phyloP scores from a whole-genome alignment of 2,329 filamentous ascomycete genomes.

The Cercospora zeae-maydis region DNA sequence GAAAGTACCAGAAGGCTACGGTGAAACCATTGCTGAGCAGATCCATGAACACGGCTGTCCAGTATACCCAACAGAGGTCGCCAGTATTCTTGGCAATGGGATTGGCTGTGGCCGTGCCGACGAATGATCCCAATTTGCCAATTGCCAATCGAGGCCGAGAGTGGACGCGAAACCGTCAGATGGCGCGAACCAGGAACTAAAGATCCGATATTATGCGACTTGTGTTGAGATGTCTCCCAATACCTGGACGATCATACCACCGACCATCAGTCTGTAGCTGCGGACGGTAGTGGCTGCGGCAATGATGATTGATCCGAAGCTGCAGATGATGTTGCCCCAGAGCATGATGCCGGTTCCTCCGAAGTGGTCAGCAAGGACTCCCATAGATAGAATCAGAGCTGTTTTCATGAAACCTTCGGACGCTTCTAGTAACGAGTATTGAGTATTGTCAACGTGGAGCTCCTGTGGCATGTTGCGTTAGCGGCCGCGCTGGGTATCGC shows the following conservation, averaged over 20 bases:
- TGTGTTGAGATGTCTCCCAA: conserved; percentile 63
- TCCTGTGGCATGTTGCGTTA: conserved; percentile 28
- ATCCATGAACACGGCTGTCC: conserved; percentile 62
- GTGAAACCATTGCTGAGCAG: conserved; percentile 59
- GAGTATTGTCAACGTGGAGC: conserved; percentile 57
- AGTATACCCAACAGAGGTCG: conserved; percentile 61
- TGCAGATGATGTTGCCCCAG: conserved; percentile 60
- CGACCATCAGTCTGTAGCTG: conserved; percentile 59
- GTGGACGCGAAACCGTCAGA: conserved; percentile 61
- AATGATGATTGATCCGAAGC: conserved; percentile 56
- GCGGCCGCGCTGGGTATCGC: no score
- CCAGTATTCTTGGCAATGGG: conserved; percentile 57
- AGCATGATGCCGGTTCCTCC: conserved; percentile 59
- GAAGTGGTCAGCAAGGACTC: conserved; percentile 56
- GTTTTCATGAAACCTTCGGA: conserved; percentile 63
- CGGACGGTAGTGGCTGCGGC: conserved; percentile 56
- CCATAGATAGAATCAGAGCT: conserved; percentile 53
- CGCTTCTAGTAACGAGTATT: conserved; percentile 57
- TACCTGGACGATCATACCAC: conserved; percentile 53
- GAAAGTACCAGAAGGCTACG: conserved; percentile 55
- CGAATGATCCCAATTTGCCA: conserved; percentile 59
- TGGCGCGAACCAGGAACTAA: conserved; percentile 62
- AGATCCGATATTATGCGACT: conserved; percentile 63
- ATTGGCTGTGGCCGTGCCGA: conserved; percentile 59
- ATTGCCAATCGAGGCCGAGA: conserved; percentile 57